A percentile compares a stretch with the other conserved stretches of the same genome.
phyloP scores from a whole-genome alignment of 1,139 yeast genomes.

The Geotrichum aggregatum region DNA sequence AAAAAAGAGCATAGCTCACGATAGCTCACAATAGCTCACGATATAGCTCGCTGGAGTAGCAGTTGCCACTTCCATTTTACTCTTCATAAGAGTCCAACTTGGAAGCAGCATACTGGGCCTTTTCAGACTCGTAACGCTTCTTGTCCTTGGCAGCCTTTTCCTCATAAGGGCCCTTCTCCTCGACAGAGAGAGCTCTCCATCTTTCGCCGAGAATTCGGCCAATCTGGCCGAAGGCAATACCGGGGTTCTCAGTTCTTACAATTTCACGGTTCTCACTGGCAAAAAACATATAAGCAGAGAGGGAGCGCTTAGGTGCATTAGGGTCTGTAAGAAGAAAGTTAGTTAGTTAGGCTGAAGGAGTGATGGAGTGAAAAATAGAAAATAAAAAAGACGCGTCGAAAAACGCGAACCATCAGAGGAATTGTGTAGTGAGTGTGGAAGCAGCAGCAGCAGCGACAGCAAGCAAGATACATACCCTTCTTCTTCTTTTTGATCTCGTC shows the following conservation, averaged over 20 bases:
- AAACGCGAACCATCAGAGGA: neutral
- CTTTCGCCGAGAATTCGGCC: constrained; percentile 73
- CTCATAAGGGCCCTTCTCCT: constrained; percentile 85
- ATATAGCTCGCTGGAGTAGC: too few relatives aligned
- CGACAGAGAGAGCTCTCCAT: constrained; percentile 85
- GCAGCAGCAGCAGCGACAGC: neutral
- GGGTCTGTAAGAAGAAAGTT: constrained; percentile 54
- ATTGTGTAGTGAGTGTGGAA: neutral
- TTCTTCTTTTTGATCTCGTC: constrained; percentile 31
- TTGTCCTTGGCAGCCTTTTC: constrained; percentile 92
- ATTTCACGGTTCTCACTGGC: constrained; percentile 96
- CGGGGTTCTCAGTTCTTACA: constrained; percentile 92
- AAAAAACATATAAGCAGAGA: constrained; percentile 97
- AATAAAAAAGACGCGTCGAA: neutral
- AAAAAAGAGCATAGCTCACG: too few relatives aligned
- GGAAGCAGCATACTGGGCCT: constrained; percentile 64
- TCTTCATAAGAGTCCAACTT: constrained; percentile 31
- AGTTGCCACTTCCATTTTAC: constrained; percentile 19
- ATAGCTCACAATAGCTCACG: too few relatives aligned
- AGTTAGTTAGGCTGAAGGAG: neutral
- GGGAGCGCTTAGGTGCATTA: constrained; percentile 97
- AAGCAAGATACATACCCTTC: constrained; percentile 30
- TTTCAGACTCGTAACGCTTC: constrained; percentile 94
- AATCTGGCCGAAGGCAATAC: constrained; percentile 70
- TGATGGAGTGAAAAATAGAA: neutral